phyloP scores from a whole-genome alignment of 1,284 basidiomycete genomes.

The Ceratobasidium papillatum region DNA sequence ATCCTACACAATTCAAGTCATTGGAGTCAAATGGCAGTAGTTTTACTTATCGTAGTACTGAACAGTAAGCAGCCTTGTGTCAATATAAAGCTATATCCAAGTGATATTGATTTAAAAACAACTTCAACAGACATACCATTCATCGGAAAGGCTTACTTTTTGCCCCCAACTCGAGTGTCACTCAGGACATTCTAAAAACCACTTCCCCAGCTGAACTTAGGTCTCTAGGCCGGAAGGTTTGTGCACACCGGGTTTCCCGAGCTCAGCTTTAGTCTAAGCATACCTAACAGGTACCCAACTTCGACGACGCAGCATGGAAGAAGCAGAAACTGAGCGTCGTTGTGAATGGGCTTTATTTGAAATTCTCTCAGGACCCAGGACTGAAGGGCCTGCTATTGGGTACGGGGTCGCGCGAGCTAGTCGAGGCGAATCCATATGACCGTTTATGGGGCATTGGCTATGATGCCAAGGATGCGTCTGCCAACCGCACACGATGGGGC shows the following conservation, averaged over 20 bases:
- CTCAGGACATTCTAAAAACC: conserved; percentile 55
- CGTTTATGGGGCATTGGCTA: conserved; percentile 69
- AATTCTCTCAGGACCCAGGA: conserved; percentile 75
- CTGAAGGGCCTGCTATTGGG: conserved; percentile 55
- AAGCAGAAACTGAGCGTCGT: conserved; percentile 60
- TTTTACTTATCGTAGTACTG: conserved; percentile 30
- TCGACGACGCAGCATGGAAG: conserved; percentile 61
- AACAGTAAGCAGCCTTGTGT: conserved; percentile 29
- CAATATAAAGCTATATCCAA: too few relatives aligned
- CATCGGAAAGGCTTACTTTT: conserved; percentile 67
- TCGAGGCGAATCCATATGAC: conserved; percentile 62
- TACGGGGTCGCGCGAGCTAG: conserved; percentile 59
- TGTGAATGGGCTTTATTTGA: conserved; percentile 62
- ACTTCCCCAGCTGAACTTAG: conserved; percentile 59
- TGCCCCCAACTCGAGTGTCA: conserved; percentile 50
- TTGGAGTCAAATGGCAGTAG: conserved; percentile 20
- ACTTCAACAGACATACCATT: conserved; percentile 69
- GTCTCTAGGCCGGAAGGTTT: conserved; percentile 58
- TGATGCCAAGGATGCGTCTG: conserved; percentile 59
- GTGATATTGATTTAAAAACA: too few relatives aligned
- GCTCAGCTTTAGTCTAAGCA: not conserved
- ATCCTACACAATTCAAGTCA: conserved; percentile 33
- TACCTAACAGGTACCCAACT: conserved; percentile 53
- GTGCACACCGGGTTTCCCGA: not conserved
- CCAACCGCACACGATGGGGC: conserved; percentile 55